phyloP scores from a whole-genome alignment of 345 rosid genomes.

The Toxicodendron radicans region DNA sequence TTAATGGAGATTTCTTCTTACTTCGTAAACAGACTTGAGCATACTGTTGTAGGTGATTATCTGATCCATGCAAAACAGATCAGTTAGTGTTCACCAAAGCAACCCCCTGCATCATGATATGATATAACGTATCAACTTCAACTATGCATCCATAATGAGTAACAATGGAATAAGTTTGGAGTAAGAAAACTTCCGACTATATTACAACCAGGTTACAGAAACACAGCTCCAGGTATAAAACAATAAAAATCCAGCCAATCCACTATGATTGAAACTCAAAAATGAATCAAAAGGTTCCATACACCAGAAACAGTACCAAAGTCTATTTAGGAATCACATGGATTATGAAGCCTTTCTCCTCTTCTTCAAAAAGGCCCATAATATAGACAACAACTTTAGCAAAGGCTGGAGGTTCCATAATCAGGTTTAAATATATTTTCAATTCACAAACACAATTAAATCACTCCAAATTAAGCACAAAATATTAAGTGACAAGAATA shows the following conservation, averaged over 20 bases:
- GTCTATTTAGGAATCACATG: constrained; percentile 1
- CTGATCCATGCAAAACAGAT: constrained; percentile 39
- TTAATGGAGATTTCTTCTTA: constrained; percentile 42
- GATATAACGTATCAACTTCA: constrained; percentile 18
- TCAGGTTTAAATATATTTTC: background rate
- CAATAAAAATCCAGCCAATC: background rate
- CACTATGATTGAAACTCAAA: background rate
- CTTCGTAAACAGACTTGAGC: constrained; percentile 35
- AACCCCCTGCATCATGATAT: constrained; percentile 24
- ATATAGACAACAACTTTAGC: background rate
- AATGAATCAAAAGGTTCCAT: background rate
- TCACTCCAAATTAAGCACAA: too few species aligned
- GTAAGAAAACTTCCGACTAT: background rate
- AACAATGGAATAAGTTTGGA: background rate
- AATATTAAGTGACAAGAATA: background rate
- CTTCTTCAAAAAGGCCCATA: background rate
- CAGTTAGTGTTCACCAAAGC: constrained; percentile 29
- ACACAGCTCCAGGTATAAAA: background rate
- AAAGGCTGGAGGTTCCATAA: background rate
- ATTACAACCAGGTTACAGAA: background rate
- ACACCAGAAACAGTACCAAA: background rate
- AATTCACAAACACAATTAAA: background rate
- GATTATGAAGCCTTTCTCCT: background rate
- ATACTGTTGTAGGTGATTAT: constrained; percentile 31
- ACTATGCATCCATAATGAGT: constrained; percentile 5